These are phyloP conservation scores for Nothophoma quercina DNA, from an alignment of 2,329 filamentous ascomycete genomes.

Conservation along the genomic window DNA sequence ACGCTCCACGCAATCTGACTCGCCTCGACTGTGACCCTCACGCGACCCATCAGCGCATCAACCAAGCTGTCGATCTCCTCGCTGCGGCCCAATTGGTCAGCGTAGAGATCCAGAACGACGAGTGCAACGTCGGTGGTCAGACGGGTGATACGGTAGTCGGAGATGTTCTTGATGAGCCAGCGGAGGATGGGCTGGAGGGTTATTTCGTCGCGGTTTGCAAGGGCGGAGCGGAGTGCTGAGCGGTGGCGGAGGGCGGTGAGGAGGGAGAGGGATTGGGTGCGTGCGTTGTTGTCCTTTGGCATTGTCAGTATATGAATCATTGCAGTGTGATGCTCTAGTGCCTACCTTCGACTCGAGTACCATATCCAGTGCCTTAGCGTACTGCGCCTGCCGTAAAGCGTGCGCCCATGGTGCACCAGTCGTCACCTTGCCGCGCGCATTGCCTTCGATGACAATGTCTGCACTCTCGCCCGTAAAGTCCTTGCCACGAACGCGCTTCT, in stretches of 20 bases:
- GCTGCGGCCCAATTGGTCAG: slow-evolving; percentile 77
- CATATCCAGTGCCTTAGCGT: slow-evolving; percentile 78
- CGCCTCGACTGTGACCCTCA: slow-evolving; percentile 79
- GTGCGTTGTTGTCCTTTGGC: slow-evolving; percentile 36
- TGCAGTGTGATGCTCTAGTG: neutral
- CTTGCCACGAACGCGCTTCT: slow-evolving; percentile 70
- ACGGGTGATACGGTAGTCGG: slow-evolving; percentile 80
- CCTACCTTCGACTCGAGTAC: slow-evolving; percentile 64
- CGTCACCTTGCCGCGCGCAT: slow-evolving; percentile 69
- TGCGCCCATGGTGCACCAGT: slow-evolving; percentile 80
- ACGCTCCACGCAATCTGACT: slow-evolving; percentile 84
- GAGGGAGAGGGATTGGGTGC: slow-evolving; percentile 69
- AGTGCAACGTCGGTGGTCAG: slow-evolving; percentile 85
- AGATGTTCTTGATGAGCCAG: slow-evolving; percentile 83
- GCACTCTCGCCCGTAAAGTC: slow-evolving; percentile 85
- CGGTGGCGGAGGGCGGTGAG: slow-evolving; percentile 87
- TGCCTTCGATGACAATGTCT: slow-evolving; percentile 86
- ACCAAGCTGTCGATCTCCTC: slow-evolving; percentile 76
- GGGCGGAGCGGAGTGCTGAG: slow-evolving; percentile 80
- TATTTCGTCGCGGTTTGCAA: slow-evolving; percentile 81
- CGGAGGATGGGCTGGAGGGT: slow-evolving; percentile 81
- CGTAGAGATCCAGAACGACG: slow-evolving; percentile 85
- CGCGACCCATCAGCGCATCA: slow-evolving; percentile 71
- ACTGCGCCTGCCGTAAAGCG: slow-evolving; percentile 79
- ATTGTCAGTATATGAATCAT: slow-evolving; percentile 13